Evolutionary conservation across 495 filamentous ascomycete species (phyloP).

Genomic region (Tuber melanosporum): DNA sequence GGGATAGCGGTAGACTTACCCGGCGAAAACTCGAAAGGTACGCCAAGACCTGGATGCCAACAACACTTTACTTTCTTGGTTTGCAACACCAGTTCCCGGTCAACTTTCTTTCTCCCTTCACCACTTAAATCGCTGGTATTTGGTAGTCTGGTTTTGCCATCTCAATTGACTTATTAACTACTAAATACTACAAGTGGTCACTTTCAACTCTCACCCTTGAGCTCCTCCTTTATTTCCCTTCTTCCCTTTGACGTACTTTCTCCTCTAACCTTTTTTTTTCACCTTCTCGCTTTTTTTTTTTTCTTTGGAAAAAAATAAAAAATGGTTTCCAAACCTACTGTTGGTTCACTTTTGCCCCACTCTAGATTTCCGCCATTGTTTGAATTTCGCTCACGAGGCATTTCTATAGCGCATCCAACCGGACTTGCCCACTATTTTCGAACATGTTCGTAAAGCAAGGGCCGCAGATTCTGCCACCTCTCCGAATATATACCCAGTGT

Average conservation of each 20-base stretch:
- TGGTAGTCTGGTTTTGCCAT: not conserved
- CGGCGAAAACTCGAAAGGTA: not conserved
- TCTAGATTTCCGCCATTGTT: not conserved
- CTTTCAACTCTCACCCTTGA: not conserved
- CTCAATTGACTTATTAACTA: not conserved
- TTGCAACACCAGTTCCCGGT: not conserved
- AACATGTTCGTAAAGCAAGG: constrained; percentile 50
- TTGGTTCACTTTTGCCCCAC: constrained; percentile 17
- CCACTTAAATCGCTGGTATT: not conserved
- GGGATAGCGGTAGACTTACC: not conserved
- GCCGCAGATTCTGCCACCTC: constrained; percentile 45
- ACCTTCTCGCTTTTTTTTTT: not conserved
- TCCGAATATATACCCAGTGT: constrained; percentile 80
- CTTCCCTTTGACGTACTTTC: not conserved
- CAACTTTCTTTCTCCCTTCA: not conserved
- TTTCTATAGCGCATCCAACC: constrained; percentile 48
- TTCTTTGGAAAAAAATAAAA: not conserved
- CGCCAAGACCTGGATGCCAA: not conserved
- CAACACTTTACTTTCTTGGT: not conserved
- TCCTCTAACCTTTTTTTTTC: not conserved
- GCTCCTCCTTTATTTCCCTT: not conserved
- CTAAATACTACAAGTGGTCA: not conserved
- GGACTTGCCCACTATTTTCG: constrained; percentile 50
- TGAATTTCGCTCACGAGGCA: not conserved
- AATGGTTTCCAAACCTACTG: not conserved